Percentiles rank a stretch among this genome's conserved stretches.
phyloP scores from a whole-genome alignment of 768 basidiomycete genomes.

The Tricholomella constricta region DNA sequence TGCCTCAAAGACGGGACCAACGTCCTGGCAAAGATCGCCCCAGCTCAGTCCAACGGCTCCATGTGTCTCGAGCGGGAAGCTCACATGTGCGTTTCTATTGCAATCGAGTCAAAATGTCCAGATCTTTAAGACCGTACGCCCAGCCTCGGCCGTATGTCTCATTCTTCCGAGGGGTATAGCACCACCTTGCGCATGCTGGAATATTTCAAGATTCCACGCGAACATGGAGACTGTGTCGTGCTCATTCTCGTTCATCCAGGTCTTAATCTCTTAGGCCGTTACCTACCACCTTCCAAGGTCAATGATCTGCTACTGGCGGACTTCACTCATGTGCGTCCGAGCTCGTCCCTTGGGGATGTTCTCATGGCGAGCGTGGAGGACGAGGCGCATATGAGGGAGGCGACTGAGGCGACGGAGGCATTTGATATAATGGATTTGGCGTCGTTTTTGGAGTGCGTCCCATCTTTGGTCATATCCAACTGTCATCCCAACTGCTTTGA shows the following conservation, averaged over 20 bases:
- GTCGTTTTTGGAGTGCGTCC: slow-evolving; percentile 67
- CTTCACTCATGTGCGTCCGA: slow-evolving; percentile 40
- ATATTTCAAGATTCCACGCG: slow-evolving; percentile 65
- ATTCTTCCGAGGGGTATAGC: slow-evolving; percentile 51
- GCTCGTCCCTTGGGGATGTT: slow-evolving; percentile 48
- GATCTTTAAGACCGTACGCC: not conserved
- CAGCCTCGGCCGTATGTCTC: slow-evolving; percentile 54
- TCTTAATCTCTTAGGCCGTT: slow-evolving; percentile 67
- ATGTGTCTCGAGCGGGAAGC: slow-evolving; percentile 74
- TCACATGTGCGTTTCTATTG: slow-evolving; percentile 54
- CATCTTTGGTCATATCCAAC: not conserved
- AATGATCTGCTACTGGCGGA: slow-evolving; percentile 70
- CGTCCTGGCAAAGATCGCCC: slow-evolving; percentile 73
- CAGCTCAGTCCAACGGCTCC: slow-evolving; percentile 70
- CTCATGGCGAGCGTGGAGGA: slow-evolving; percentile 51
- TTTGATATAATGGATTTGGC: slow-evolving; percentile 78
- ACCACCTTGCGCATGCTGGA: slow-evolving; percentile 62
- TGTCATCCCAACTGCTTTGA: slow-evolving; percentile 5
- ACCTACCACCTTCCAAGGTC: slow-evolving; percentile 65
- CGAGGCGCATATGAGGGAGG: slow-evolving; percentile 32
- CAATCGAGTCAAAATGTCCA: not conserved
- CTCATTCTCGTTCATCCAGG: slow-evolving; percentile 75
- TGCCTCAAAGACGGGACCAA: slow-evolving; percentile 70
- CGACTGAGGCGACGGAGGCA: slow-evolving; percentile 55
- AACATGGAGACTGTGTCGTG: slow-evolving; percentile 68